A percentile compares a stretch with the other conserved stretches of the same genome.
phyloP scores from a whole-genome alignment of 1,284 basidiomycete genomes.

The Sphagnurus paluster region DNA sequence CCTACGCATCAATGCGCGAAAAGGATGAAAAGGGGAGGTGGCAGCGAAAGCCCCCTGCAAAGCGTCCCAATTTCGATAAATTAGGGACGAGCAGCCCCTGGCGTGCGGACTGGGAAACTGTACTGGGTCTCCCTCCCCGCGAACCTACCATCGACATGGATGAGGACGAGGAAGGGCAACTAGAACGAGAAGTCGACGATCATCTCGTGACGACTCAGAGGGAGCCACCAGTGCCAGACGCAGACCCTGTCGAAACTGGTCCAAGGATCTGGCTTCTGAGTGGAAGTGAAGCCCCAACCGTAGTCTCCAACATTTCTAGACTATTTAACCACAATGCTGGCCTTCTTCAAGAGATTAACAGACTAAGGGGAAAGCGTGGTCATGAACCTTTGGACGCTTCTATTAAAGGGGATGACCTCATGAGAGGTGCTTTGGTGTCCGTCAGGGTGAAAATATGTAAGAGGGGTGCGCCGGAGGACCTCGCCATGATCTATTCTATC shows the following conservation, averaged over 20 bases:
- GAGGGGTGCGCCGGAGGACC: constrained; percentile 72
- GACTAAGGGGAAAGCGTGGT: constrained; percentile 54
- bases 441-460: constrained; percentile 62
- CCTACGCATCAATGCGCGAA: constrained; percentile 48
- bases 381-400: constrained; percentile 37
- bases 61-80: constrained; percentile 71
- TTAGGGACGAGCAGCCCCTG: constrained; percentile 73
- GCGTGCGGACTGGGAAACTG: constrained; percentile 69
- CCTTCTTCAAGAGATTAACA: constrained; percentile 58
- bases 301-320: constrained; percentile 45
- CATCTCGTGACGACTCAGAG: constrained; percentile 58
- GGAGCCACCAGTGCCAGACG: constrained; percentile 23
- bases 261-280: constrained; percentile 66
- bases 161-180: constrained; percentile 23
- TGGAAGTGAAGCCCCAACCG: constrained; percentile 44
- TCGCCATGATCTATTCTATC: constrained; percentile 70
- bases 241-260: constrained; percentile 7
- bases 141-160: constrained; percentile 4
- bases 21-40: constrained; percentile 61
- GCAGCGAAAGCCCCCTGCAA: constrained; percentile 82
- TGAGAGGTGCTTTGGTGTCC: constrained; percentile 61
- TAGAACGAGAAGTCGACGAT: too few species aligned
- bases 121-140: constrained; percentile 50
- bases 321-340: constrained; percentile 41
- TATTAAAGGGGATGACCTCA: constrained; percentile 43